Conservation (phyloP, 257 asterid species). For the Plectranthus barbatus region DNA sequence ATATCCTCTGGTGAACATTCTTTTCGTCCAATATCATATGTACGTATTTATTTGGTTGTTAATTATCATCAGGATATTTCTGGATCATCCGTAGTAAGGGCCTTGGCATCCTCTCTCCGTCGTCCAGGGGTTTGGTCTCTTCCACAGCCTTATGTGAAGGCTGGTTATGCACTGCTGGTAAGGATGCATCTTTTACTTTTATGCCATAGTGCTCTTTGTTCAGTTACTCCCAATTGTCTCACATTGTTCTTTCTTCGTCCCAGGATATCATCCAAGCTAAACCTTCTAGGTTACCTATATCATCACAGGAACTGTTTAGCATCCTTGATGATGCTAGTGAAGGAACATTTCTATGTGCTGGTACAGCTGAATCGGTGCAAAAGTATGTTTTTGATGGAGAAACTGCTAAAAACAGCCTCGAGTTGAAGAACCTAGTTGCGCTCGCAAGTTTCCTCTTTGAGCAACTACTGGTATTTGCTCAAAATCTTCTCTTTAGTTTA, state of each 20-base stretch:
- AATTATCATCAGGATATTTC: constrained; percentile 48
- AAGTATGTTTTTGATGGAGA: constrained; percentile 70
- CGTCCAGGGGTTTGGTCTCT: constrained; percentile 62
- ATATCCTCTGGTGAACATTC: not conserved
- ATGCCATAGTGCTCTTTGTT: constrained; percentile 9
- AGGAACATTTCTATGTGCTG: constrained; percentile 84
- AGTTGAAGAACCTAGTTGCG: constrained; percentile 79
- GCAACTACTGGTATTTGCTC: constrained; percentile 62
- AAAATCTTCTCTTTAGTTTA: not conserved
- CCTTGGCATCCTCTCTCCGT: constrained; percentile 51
- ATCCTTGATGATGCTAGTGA: constrained; percentile 96
- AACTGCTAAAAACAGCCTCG: constrained; percentile 56
- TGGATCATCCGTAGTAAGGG: constrained; percentile 48
- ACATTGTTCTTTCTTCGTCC: constrained; percentile 15
- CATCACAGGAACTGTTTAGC: constrained; percentile 68
- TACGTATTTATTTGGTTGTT: constrained; percentile 5
- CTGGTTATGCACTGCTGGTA: constrained; percentile 74
- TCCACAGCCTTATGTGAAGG: constrained; percentile 62
- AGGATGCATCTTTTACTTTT: constrained; percentile 17
- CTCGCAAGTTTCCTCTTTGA: constrained; percentile 74
- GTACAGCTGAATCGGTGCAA: constrained; percentile 70
- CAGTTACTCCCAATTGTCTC: constrained; percentile 6
- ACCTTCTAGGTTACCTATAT: constrained; percentile 53
- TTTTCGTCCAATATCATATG: not conserved
- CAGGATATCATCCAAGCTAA: constrained; percentile 80